These are phyloP conservation scores for Suillus americanus DNA, from an alignment of 768 basidiomycete genomes.

Conservation along the genomic window DNA sequence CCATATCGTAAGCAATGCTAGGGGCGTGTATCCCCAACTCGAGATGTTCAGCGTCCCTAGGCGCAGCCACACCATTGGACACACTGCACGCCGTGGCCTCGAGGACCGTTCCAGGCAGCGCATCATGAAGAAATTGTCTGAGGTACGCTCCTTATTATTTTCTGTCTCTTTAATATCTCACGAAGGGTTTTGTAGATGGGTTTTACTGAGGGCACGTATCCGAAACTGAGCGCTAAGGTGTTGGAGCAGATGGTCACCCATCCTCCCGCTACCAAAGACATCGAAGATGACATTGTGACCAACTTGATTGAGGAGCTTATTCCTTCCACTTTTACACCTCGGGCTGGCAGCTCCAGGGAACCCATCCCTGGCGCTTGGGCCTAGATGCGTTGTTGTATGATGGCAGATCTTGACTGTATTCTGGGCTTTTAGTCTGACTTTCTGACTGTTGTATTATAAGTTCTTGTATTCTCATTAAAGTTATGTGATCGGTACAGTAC, in stretches of 20 bases:
- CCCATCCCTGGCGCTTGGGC: slow-evolving; percentile 50
- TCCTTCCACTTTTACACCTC: slow-evolving; percentile 38
- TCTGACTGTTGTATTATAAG: slow-evolving; percentile 3
- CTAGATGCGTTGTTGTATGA: slow-evolving; percentile 14
- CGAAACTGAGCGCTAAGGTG: slow-evolving; percentile 51
- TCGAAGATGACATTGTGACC: slow-evolving; percentile 67
- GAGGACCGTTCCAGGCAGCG: slow-evolving; percentile 36
- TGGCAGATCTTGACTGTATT: neutral
- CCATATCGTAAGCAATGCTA: slow-evolving; percentile 63
- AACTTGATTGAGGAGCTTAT: slow-evolving; percentile 60
- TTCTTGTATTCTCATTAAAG: neutral
- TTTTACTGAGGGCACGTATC: slow-evolving; percentile 60
- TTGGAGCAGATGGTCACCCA: slow-evolving; percentile 46
- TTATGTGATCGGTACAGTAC: neutral
- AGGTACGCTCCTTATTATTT: slow-evolving; percentile 43
- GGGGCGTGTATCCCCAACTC: slow-evolving; percentile 58
- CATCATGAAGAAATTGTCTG: slow-evolving; percentile 59
- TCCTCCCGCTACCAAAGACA: slow-evolving; percentile 46
- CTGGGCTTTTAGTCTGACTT: neutral
- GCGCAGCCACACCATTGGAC: slow-evolving; percentile 33
- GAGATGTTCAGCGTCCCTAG: slow-evolving; percentile 64
- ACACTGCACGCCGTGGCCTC: slow-evolving; percentile 21
- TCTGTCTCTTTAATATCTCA: slow-evolving; percentile 10
- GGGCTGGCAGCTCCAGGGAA: slow-evolving; percentile 31
- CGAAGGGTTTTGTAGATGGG: slow-evolving; percentile 55